Base-by-base conservation (phyloP, 179 eudicot genomes). In the Amaranthus tricolor region DNA sequence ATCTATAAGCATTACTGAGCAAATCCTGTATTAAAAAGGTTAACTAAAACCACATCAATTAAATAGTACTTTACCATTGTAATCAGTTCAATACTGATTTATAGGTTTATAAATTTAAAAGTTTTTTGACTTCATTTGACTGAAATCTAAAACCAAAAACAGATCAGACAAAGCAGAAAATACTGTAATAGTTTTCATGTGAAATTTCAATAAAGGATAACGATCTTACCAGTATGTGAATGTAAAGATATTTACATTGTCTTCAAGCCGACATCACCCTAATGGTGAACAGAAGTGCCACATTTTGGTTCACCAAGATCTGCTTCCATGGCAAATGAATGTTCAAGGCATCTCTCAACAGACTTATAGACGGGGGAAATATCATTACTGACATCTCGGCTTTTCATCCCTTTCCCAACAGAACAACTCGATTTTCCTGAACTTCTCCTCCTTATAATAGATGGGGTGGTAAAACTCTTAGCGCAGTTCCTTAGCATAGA, bases 401-500 rank as follows among this genome's bases (percentile, higher is more conserved):
- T n/a, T 20, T 69, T 20, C 9, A 48, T 56, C 64, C 58, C 72
- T 69, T 79, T 76, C 62, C 66, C 31, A 13, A 69, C 74, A 51
- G 68, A 73, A 15, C 21, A 55, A 10, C 60, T 62, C 20, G 72
- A 71, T 65, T 73, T 77, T 69, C 70, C 70, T 56, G 80, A 81
- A 68, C 76, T 54, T 73, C 86, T 85, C 84, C 76, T 90, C 47
- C 91, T 81, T 78, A 91, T 87, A 8, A 91, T 88, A 54, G 91
- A 87, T 55, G 96, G 96, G 6, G 85, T 78, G 77, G 76, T 81
- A 63, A 89, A 91, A 74, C 87, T 86, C 88, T 77, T 63, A 44
- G 93, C 91, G n/a, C 93, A 91, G 75, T 82, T 87, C 82, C 88
- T 86, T 85, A 91, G 74, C 49, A 86, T 63, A 44, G 87, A 88